Percentiles rank a stretch among this genome's conserved stretches.
phyloP scores from a whole-genome alignment of 257 asterid species.

The Scutellaria barbata region DNA sequence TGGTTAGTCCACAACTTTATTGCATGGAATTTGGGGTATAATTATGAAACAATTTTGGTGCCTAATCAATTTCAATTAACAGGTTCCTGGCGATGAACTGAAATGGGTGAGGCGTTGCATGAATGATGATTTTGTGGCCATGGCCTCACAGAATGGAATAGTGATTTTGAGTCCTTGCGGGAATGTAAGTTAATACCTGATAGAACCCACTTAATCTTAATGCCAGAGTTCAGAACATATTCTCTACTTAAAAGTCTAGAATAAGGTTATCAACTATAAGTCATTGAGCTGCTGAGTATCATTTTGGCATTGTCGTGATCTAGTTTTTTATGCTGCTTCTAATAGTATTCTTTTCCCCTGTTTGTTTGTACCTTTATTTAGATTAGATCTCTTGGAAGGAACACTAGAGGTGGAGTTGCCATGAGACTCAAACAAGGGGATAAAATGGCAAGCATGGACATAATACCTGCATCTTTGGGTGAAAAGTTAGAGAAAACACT shows the following conservation, averaged over 20 bases:
- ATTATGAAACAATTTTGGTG: constrained; percentile 10
- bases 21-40: constrained; percentile 30
- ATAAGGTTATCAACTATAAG: constrained; percentile 17
- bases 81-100: constrained; percentile 97
- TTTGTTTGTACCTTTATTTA: constrained; percentile 43
- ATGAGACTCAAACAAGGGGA: constrained; percentile 88
- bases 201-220: neutral
- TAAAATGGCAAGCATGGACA: constrained; percentile 94
- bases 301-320: constrained; percentile 23
- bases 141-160: constrained; percentile 96
- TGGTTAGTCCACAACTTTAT: constrained; percentile 65
- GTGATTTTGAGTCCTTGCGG: constrained; percentile 82
- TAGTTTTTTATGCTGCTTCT: constrained; percentile 21
- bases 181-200: constrained; percentile 52
- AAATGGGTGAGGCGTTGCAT: constrained; percentile 94
- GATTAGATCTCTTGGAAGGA: constrained; percentile 93
- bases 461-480: constrained; percentile 76
- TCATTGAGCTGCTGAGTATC: constrained; percentile 28
- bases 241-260: constrained; percentile 20
- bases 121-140: constrained; percentile 86
- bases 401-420: constrained; percentile 91
- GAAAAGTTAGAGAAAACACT: constrained; percentile 49
- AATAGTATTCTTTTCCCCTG: constrained; percentile 22
- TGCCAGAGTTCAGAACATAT: neutral
- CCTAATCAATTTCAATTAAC: constrained; percentile 41